These are phyloP conservation scores for Cotoneaster glaucophyllus DNA, from an alignment of 306 rosid genomes.

Conservation along the genomic window DNA sequence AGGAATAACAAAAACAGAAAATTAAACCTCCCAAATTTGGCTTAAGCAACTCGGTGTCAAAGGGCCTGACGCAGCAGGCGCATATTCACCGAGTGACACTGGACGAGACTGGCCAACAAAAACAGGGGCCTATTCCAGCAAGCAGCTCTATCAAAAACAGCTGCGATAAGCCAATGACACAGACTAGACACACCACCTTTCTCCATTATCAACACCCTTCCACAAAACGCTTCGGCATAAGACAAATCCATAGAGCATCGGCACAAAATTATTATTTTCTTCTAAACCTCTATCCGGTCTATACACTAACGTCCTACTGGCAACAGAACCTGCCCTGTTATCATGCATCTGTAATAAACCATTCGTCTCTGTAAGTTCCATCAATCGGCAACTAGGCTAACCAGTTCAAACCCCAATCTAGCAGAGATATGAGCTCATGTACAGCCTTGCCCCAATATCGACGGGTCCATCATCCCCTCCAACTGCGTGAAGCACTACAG, in stretches of 20 bases:
- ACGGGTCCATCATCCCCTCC: constrained; percentile 87
- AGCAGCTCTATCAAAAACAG: constrained; percentile 40
- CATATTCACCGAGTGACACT: constrained; percentile 8
- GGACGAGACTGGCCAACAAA: constrained; percentile 54
- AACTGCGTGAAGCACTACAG: constrained; percentile 70
- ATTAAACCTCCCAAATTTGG: constrained; percentile 10
- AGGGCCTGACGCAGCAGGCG: neutral
- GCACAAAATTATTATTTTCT: constrained; percentile 8
- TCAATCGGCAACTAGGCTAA: constrained; percentile 1
- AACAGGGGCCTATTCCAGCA: constrained; percentile 54
- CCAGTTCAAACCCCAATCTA: constrained; percentile 24
- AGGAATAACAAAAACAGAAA: neutral
- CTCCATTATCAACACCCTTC: constrained; percentile 27
- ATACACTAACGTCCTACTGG: constrained; percentile 36
- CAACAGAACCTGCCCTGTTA: constrained; percentile 10
- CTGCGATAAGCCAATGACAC: constrained; percentile 23
- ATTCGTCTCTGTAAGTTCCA: neutral
- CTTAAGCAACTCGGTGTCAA: constrained; percentile 9
- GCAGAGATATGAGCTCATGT: constrained; percentile 61
- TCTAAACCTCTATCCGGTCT: constrained; percentile 23
- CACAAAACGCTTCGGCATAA: constrained; percentile 15
- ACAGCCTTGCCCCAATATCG: constrained; percentile 72
- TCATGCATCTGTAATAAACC: constrained; percentile 15
- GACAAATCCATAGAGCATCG: constrained; percentile 23
- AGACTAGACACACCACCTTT: constrained; percentile 15